phyloP scores from a whole-genome alignment of 257 asterid species.

The Nicotiana tomentosiformis region DNA sequence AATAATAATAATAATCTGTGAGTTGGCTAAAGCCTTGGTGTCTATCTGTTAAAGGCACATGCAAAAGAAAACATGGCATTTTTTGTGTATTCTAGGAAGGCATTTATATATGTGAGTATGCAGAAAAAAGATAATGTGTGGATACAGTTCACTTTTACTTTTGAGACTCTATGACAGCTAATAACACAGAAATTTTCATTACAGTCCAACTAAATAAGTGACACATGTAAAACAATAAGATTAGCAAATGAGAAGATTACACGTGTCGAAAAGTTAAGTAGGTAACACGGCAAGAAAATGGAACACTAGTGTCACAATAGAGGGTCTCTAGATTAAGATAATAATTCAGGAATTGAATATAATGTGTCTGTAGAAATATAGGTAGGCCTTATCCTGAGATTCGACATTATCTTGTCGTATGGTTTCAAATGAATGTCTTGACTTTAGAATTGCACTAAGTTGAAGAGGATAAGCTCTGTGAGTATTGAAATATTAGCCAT shows the following conservation, averaged over 20 bases:
- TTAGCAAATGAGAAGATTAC: not conserved
- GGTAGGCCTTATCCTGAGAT: constrained; percentile 45
- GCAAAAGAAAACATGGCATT: not conserved
- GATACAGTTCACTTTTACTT: not conserved
- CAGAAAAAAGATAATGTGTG: not conserved
- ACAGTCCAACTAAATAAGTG: not conserved
- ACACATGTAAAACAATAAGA: not conserved
- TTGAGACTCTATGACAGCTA: not conserved
- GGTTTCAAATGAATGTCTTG: constrained; percentile 45
- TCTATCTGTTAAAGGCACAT: not conserved
- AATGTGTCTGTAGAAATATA: not conserved
- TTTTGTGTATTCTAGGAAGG: not conserved
- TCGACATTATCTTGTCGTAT: constrained; percentile 50
- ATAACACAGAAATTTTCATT: not conserved
- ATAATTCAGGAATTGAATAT: not conserved
- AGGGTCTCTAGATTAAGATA: not conserved
- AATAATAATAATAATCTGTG: not conserved
- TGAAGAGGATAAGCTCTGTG: constrained; percentile 42
- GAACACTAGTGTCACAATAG: not conserved
- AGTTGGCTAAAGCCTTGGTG: not conserved
- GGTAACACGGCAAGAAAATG: not conserved
- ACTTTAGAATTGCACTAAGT: constrained; percentile 26
- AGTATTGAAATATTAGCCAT: constrained; percentile 18
- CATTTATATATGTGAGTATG: not conserved
- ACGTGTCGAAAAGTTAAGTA: not conserved